Percentiles rank a stretch among this genome's conserved stretches.
phyloP scores from a whole-genome alignment of 2,329 filamentous ascomycete species.

The Nectriaceae sp. region DNA sequence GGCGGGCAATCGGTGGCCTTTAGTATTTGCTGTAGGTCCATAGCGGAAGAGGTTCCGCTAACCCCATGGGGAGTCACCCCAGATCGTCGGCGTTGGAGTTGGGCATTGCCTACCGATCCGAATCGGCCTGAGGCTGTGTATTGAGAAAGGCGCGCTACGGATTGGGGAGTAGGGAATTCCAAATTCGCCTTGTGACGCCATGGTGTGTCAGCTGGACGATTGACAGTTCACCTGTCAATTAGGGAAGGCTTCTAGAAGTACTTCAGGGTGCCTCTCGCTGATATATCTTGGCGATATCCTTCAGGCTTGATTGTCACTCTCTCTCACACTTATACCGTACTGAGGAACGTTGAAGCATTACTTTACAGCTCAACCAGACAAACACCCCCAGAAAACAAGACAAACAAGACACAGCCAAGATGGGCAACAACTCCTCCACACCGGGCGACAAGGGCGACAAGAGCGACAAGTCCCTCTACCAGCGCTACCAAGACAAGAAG shows the following conservation, averaged over 20 bases:
- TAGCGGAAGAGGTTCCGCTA: too few relatives aligned
- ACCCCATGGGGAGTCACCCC: too few relatives aligned
- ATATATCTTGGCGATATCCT: not conserved
- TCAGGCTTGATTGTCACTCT: not conserved
- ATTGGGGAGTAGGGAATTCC: too few relatives aligned
- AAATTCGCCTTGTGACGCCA: slow-evolving; percentile 10
- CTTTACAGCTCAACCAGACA: too few relatives aligned
- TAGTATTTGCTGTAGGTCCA: too few relatives aligned
- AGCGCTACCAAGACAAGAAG: slow-evolving; percentile 35
- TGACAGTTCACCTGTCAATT: not conserved
- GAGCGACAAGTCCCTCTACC: slow-evolving; percentile 30
- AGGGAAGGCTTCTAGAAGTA: not conserved
- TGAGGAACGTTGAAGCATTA: too few relatives aligned
- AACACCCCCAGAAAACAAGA: too few relatives aligned
- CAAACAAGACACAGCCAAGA: not conserved
- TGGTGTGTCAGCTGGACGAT: not conserved
- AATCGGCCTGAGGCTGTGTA: too few relatives aligned
- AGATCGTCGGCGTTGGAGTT: too few relatives aligned
- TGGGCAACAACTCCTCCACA: not conserved
- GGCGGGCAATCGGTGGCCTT: too few relatives aligned
- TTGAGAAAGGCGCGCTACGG: too few relatives aligned
- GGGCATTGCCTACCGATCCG: too few relatives aligned
- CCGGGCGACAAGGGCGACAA: slow-evolving; percentile 15
- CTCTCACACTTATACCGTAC: not conserved
- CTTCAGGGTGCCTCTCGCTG: not conserved